Evolutionary conservation across 202 grass and related monocot species (phyloP).

Genomic region (Tripidium arundinaceum): DNA sequence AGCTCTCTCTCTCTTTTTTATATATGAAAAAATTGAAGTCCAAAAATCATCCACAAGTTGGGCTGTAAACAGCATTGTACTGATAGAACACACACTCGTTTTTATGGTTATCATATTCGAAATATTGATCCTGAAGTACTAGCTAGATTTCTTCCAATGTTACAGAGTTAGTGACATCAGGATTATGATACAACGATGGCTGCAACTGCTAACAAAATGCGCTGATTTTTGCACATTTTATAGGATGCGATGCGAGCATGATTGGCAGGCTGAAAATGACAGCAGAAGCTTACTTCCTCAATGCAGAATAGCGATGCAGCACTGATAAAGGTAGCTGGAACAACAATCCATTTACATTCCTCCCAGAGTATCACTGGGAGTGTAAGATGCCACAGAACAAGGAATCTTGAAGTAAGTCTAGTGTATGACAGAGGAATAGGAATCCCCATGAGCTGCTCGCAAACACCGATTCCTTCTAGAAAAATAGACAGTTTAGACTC

Average conservation of each 20-base stretch:
- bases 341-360: conserved; percentile 92
- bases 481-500: conserved; percentile 79
- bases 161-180: neutral
- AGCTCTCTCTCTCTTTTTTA: neutral
- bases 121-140: neutral
- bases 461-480: conserved; percentile 76
- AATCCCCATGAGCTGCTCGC: conserved; percentile 77
- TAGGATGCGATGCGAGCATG: neutral
- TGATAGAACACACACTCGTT: neutral
- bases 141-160: neutral
- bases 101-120: neutral
- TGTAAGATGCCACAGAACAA: conserved; percentile 94
- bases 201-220: neutral
- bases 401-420: conserved; percentile 87
- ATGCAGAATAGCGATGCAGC: conserved; percentile 95
- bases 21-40: neutral
- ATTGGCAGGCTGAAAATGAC: neutral
- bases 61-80: neutral
- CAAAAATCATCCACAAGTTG: neutral
- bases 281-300: conserved; percentile 78
- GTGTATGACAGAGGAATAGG: conserved; percentile 92
- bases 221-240: neutral
- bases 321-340: conserved; percentile 94
- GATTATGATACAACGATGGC: neutral
- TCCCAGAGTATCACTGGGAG: conserved; percentile 92